Base-by-base conservation (phyloP, 805 yeast genomes). In the Yamadazyma ubonensis region DNA sequence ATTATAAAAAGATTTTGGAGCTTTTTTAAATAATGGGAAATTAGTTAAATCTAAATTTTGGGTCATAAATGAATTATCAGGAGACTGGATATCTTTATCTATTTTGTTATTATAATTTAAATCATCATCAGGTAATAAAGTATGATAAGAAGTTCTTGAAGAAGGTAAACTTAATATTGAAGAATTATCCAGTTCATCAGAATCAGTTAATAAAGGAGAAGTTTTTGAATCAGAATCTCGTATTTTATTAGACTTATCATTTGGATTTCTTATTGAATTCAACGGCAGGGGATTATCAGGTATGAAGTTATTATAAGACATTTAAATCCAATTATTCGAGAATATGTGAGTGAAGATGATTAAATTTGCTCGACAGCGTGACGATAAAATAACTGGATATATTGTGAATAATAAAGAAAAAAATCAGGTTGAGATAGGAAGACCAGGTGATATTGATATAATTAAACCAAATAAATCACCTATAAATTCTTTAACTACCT, bases 1-100 rank as follows among this genome's bases (percentile, higher is more conserved):
- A 25, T 71, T 61, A 48, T 79, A 79, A 54, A 84, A 84, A 5
- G 81, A 62, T 22, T 68, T 71, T 7, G 91, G 89, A 0, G 91
- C 91, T 37, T 72, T 70, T 43, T 69, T 71, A 64, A 83, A 83
- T 21, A 84, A 66, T 0, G 88, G 77, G 55, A 83, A 55, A 21
- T 42, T 36, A n/a, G 43, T 41, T 19, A 47, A 34, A 9, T 47
- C 51, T 23, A 47, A 81, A 21, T 38, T 42, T 17, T 47, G 36
- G 7, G 39, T 38, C 31, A 47, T 30, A 29, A 47, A 42, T 5
- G 51, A 44, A 25, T 38, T 38, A 75, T 51, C 36, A 34, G 40
- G 33, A 4, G 36, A 30, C 22, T 46, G 49, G 29, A 43, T 30
- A 31, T 46, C 48, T 14, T 39, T 38, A 20, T 29, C 33, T 16